Evolutionary conservation across 2,329 filamentous ascomycete species (phyloP).

Genomic region (Fusarium chuoi): DNA sequence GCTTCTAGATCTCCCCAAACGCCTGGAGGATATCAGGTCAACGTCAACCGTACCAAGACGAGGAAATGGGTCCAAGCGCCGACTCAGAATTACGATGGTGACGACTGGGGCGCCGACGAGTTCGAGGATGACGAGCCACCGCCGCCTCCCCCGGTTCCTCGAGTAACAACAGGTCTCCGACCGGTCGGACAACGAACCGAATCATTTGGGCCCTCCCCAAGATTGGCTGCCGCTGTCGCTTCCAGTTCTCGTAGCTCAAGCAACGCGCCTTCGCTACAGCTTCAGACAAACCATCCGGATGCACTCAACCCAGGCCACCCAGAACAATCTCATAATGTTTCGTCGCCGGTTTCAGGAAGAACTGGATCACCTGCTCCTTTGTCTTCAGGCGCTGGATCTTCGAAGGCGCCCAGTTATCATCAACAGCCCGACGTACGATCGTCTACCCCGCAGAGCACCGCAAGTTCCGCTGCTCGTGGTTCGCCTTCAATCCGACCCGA

Average conservation of each 20-base stretch:
- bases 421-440: conserved; percentile 38
- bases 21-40: conserved; percentile 74
- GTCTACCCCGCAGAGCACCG: conserved; percentile 39
- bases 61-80: conserved; percentile 96
- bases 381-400: conserved; percentile 27
- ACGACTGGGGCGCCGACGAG: conserved; percentile 87
- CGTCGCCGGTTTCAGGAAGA: conserved; percentile 29
- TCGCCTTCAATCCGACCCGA: conserved; percentile 78
- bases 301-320: background rate
- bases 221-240: conserved; percentile 39
- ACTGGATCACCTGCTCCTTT: conserved; percentile 33
- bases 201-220: conserved; percentile 38
- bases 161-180: conserved; percentile 42
- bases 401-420: conserved; percentile 28
- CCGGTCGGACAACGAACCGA: conserved; percentile 48
- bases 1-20: conserved; percentile 45
- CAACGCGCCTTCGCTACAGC: conserved; percentile 42
- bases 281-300: conserved; percentile 38
- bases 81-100: conserved; percentile 86
- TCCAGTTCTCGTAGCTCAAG: conserved; percentile 42
- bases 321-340: conserved; percentile 23
- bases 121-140: conserved; percentile 66
- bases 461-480: conserved; percentile 54
- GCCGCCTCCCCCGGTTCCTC: conserved; percentile 47
- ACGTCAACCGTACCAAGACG: conserved; percentile 89